Evolutionary conservation across 176 grass and related monocot species (phyloP).

Genomic region (Lolium rigidum): DNA sequence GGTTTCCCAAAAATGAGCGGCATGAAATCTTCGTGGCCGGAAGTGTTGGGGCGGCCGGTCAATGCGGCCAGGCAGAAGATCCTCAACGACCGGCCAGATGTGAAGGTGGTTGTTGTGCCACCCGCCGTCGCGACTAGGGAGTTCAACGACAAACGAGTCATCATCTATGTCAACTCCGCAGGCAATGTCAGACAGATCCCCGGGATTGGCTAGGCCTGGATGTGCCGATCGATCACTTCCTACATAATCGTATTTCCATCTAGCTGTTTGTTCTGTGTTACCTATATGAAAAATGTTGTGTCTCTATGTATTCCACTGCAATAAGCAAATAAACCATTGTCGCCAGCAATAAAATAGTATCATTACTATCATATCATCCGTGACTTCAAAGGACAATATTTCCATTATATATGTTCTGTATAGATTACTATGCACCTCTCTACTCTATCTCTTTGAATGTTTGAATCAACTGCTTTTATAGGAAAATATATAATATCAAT

Average conservation of each 20-base stretch:
- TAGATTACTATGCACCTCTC: too few relatives aligned
- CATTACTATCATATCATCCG: too few relatives aligned
- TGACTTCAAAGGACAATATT: too few relatives aligned
- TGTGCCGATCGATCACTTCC: not conserved
- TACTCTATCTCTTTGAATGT: too few relatives aligned
- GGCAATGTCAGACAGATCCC: not conserved
- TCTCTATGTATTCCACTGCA: too few relatives aligned
- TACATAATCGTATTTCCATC: not conserved
- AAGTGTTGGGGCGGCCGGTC: not conserved
- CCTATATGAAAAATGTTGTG: not conserved
- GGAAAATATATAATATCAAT: too few relatives aligned
- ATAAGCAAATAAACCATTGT: too few relatives aligned
- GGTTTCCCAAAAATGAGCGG: not conserved
- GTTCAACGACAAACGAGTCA: not conserved
- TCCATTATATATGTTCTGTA: too few relatives aligned
- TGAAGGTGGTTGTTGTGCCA: not conserved
- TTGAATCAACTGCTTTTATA: too few relatives aligned
- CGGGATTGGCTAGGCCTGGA: not conserved
- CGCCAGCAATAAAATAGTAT: too few relatives aligned
- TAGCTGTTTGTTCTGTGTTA: not conserved
- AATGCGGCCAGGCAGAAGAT: not conserved
- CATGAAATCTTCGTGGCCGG: not conserved
- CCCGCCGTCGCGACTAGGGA: not conserved
- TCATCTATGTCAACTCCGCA: not conserved
- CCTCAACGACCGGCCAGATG: not conserved